Conservation (phyloP, 1,284 basidiomycete species). For the Melampsora americana region DNA sequence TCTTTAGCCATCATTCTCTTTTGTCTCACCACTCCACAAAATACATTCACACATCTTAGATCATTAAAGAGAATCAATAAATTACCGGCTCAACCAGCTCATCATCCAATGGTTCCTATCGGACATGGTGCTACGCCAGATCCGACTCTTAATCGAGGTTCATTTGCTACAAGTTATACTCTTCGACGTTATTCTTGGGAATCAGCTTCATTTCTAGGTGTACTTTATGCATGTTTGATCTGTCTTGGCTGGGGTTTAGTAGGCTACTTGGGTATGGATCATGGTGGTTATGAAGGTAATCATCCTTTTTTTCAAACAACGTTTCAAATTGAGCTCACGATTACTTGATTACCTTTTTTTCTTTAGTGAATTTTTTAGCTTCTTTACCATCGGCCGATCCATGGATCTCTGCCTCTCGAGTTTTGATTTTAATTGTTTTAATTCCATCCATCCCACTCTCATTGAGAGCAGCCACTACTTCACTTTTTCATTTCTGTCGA, state of each 20-base stretch:
- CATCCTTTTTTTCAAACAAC: background rate
- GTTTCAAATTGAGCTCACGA: background rate
- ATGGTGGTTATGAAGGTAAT: constrained; percentile 38
- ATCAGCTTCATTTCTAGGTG: constrained; percentile 48
- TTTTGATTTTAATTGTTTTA: constrained; percentile 48
- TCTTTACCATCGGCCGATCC: constrained; percentile 48
- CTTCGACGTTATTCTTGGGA: constrained; percentile 50
- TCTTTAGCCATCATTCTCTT: constrained; percentile 45
- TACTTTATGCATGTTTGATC: constrained; percentile 46
- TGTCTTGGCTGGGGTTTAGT: constrained; percentile 51
- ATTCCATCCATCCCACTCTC: constrained; percentile 44
- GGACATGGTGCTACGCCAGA: constrained; percentile 1
- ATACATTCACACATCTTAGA: constrained; percentile 46
- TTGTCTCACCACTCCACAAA: constrained; percentile 46
- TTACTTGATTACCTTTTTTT: background rate
- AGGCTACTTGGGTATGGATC: constrained; percentile 48
- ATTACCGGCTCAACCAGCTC: constrained; percentile 1
- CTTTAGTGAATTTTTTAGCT: constrained; percentile 48
- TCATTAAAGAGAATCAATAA: constrained; percentile 44
- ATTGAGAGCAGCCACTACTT: constrained; percentile 39
- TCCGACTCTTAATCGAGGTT: background rate
- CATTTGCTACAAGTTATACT: constrained; percentile 46
- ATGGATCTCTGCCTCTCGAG: constrained; percentile 47
- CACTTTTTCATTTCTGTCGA: constrained; percentile 43
- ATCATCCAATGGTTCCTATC: constrained; percentile 29